Evolutionary conservation across 352 stramenopile genomes (phyloP).

Genomic region (Pythium dissotocum): DNA sequence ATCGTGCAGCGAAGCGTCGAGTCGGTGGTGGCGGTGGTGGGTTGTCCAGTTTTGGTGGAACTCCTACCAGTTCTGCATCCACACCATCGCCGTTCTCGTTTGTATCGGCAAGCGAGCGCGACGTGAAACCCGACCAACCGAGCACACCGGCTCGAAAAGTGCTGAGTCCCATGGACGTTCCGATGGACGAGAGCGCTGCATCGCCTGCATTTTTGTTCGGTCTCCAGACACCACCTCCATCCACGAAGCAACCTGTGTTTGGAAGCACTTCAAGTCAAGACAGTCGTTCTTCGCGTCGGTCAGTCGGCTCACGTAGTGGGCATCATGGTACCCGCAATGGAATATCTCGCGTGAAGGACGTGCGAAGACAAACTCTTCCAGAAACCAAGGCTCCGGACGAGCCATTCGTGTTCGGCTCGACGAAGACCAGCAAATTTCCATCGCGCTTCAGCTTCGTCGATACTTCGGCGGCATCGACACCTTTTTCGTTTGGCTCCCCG

Average conservation of each 20-base stretch:
- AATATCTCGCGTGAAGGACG: background rate
- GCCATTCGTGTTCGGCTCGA: conserved; percentile 3
- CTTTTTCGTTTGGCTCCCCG: background rate
- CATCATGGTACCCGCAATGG: background rate
- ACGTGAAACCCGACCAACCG: background rate
- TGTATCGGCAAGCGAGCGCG: background rate
- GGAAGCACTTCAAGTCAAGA: background rate
- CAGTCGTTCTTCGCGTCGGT: background rate
- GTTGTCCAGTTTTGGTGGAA: conserved; percentile 8
- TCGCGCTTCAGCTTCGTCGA: background rate
- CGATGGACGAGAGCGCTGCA: conserved; percentile 23
- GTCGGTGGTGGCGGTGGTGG: conserved; percentile 12
- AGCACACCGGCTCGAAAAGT: background rate
- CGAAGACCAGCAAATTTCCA: background rate
- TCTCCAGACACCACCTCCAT: background rate
- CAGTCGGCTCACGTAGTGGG: background rate
- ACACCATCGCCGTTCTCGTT: conserved; percentile 12
- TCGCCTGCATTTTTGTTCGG: conserved; percentile 11
- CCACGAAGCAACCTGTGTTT: background rate
- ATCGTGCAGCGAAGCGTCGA: conserved; percentile 28
- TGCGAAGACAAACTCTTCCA: background rate
- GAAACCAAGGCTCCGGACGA: background rate
- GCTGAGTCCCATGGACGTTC: conserved; percentile 31
- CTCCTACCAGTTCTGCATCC: background rate
- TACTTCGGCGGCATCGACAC: background rate